phyloP scores from a whole-genome alignment of 2,329 filamentous ascomycete genomes.

The Colletotrichum sp. region DNA sequence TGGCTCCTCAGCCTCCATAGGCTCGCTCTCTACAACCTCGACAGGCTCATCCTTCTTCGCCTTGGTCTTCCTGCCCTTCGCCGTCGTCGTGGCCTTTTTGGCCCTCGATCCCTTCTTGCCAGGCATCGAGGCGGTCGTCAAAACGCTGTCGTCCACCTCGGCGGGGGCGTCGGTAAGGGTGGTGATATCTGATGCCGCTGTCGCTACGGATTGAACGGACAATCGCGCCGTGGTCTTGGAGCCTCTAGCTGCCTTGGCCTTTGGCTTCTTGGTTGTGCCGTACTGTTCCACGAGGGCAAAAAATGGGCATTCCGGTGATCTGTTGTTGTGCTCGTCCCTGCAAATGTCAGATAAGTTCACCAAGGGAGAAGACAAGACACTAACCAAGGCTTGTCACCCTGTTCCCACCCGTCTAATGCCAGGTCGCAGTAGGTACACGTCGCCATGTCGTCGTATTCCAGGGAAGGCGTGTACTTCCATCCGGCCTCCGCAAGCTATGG shows the following conservation, averaged over 20 bases:
- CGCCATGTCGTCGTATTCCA: constrained; percentile 85
- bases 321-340: constrained; percentile 84
- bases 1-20: constrained; percentile 17
- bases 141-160: constrained; percentile 62
- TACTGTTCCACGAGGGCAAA: constrained; percentile 72
- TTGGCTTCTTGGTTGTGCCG: constrained; percentile 61
- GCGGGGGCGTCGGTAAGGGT: constrained; percentile 53
- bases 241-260: constrained; percentile 57
- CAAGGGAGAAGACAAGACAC: constrained; percentile 35
- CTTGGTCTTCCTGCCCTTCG: constrained; percentile 58
- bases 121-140: constrained; percentile 65
- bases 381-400: constrained; percentile 85
- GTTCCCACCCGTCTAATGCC: constrained; percentile 93
- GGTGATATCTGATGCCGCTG: constrained; percentile 52
- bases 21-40: constrained; percentile 40
- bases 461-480: constrained; percentile 89
- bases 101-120: constrained; percentile 54
- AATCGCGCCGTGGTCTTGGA: constrained; percentile 73
- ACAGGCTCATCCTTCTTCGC: constrained; percentile 58
- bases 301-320: constrained; percentile 82
- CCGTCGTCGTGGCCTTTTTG: constrained; percentile 58
- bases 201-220: constrained; percentile 63
- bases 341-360: constrained; percentile 26
- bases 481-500: constrained; percentile 83
- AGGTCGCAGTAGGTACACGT: constrained; percentile 91